phyloP scores from a whole-genome alignment of 768 basidiomycete genomes.

The Rhizopogon vesiculosus region DNA sequence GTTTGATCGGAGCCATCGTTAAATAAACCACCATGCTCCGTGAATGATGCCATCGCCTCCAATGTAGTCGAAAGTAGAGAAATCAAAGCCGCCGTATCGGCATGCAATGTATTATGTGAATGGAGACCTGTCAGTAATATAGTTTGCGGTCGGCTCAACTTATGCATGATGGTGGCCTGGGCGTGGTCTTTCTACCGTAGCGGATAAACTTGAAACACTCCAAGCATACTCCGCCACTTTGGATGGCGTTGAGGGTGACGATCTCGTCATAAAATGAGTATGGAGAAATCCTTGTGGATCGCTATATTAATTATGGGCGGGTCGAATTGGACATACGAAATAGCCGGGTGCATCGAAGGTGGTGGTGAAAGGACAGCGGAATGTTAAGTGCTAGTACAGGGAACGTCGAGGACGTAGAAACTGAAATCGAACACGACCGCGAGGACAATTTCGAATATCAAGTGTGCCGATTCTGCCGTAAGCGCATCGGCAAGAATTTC shows the following conservation, averaged over 20 bases:
- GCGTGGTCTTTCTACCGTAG: conserved; percentile 48
- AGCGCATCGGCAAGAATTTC: no score
- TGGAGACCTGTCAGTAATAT: not conserved
- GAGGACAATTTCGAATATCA: no score
- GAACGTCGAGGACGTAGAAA: no score
- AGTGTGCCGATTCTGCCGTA: no score
- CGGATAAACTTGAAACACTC: conserved; percentile 59
- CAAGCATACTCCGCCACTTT: conserved; percentile 52
- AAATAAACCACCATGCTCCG: conserved; percentile 52
- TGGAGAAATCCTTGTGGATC: conserved; percentile 32
- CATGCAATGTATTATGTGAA: no score
- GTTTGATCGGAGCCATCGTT: conserved; percentile 27
- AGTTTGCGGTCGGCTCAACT: conserved; percentile 30
- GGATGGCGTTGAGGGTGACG: conserved; percentile 25
- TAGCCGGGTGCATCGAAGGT: conserved; percentile 20
- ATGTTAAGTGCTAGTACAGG: no score
- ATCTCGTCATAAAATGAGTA: conserved; percentile 28
- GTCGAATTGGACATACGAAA: conserved; percentile 30
- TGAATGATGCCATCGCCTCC: conserved; percentile 47
- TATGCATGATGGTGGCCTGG: conserved; percentile 56
- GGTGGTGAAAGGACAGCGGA: no score
- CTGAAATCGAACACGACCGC: no score
- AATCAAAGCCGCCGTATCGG: conserved; percentile 57
- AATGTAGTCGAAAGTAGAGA: conserved; percentile 62
- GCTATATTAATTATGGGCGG: conserved; percentile 4